Evolutionary conservation across 2,329 filamentous ascomycete genomes (phyloP).

Genomic region (Fusarium secorum): DNA sequence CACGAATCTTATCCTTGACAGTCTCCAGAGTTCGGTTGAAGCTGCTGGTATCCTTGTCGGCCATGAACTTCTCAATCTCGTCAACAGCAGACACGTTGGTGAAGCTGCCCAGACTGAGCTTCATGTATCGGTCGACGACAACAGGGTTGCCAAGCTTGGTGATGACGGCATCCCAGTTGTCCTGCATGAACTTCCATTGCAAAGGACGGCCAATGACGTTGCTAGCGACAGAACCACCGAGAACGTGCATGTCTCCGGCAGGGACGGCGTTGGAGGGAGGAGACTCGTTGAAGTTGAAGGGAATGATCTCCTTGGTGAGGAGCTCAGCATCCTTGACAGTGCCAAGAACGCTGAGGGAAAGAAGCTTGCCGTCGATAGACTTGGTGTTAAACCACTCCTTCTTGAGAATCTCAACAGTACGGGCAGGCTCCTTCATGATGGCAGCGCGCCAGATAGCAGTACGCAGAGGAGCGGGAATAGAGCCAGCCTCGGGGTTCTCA

Average conservation of each 20-base stretch:
- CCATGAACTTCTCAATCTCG: conserved; percentile 87
- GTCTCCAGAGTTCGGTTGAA: conserved; percentile 89
- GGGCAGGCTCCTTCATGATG: conserved; percentile 73
- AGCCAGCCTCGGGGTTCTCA: conserved; percentile 69
- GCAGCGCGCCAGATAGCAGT: conserved; percentile 81
- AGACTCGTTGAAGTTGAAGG: conserved; percentile 78
- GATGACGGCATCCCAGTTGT: conserved; percentile 79
- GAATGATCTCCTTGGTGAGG: conserved; percentile 70
- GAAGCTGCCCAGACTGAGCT: conserved; percentile 80
- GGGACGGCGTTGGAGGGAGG: conserved; percentile 72
- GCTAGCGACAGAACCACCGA: conserved; percentile 73
- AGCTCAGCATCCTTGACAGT: conserved; percentile 73
- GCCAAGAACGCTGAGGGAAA: conserved; percentile 79
- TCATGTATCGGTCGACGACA: conserved; percentile 87
- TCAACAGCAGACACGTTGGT: conserved; percentile 72
- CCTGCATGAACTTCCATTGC: conserved; percentile 87
- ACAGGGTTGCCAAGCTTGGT: conserved; percentile 83
- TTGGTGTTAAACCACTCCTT: conserved; percentile 84
- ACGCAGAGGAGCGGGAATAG: conserved; percentile 84
- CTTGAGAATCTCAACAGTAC: conserved; percentile 77
- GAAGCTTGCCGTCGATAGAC: conserved; percentile 90
- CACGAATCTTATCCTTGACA: conserved; percentile 84
- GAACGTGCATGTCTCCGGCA: conserved; percentile 85
- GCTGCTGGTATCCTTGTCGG: conserved; percentile 81
- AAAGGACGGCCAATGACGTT: conserved; percentile 77